These are phyloP conservation scores for Magnolia changhungtana DNA, from an alignment of 164 flowering plant genomes.

Conservation along the genomic window DNA sequence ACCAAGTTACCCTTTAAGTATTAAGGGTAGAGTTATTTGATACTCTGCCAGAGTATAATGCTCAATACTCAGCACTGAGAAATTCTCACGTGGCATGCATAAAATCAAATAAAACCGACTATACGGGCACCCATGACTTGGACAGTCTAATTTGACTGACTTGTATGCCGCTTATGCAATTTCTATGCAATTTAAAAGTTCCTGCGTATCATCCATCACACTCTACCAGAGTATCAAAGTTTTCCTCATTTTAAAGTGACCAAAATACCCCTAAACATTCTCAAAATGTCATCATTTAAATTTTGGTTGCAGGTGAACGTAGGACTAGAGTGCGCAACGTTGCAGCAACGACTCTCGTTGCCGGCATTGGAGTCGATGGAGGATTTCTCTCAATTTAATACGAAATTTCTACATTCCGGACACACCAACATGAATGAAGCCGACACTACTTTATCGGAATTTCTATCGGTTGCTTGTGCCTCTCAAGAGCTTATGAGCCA, in stretches of 20 bases:
- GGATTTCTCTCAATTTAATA: constrained; percentile 44
- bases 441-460: constrained; percentile 57
- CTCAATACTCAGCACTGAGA: too few species aligned
- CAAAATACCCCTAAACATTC: neutral
- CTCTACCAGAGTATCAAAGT: neutral
- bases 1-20: too few species aligned
- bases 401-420: constrained; percentile 24
- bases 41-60: too few species aligned
- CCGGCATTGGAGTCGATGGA: constrained; percentile 63
- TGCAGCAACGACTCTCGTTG: constrained; percentile 62
- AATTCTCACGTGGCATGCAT: too few species aligned
- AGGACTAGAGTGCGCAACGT: constrained; percentile 75
- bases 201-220: too few species aligned
- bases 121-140: neutral
- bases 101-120: neutral
- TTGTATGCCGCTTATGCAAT: neutral
- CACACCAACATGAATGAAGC: constrained; percentile 19
- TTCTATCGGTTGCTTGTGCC: constrained; percentile 65
- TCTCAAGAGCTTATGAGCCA: constrained; percentile 49
- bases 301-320: constrained; percentile 52
- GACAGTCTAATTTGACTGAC: neutral
- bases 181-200: too few species aligned
- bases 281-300: neutral
- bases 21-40: too few species aligned
- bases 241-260: neutral